phyloP scores from a whole-genome alignment of 2,329 filamentous ascomycete genomes.

The Trichoderma brevicompactum region DNA sequence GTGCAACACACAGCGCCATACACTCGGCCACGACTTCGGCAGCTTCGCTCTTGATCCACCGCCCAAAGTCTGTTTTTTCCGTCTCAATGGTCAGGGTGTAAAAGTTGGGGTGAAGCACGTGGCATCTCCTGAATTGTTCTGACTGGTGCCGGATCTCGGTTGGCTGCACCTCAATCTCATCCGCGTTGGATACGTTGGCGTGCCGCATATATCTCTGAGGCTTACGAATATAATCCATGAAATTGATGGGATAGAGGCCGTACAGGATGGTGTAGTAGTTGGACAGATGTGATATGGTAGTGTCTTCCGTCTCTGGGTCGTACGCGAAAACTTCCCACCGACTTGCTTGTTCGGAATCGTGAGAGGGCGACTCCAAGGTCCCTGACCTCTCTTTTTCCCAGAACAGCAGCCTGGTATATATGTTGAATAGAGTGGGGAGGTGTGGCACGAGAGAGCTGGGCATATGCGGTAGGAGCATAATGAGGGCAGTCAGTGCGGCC shows the following conservation, averaged over 20 bases:
- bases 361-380: conserved; percentile 44
- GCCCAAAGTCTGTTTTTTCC: conserved; percentile 74
- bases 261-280: conserved; percentile 84
- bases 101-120: conserved; percentile 83
- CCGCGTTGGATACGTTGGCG: conserved; percentile 69
- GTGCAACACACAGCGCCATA: conserved; percentile 63
- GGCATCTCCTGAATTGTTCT: conserved; percentile 72
- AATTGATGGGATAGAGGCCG: conserved; percentile 82
- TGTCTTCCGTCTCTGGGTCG: conserved; percentile 64
- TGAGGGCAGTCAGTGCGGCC: conserved; percentile 71
- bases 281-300: conserved; percentile 67
- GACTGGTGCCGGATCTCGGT: conserved; percentile 76
- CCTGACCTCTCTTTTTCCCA: conserved; percentile 66
- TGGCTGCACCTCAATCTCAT: conserved; percentile 78
- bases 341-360: conserved; percentile 44
- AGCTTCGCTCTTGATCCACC: conserved; percentile 80
- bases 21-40: conserved; percentile 81
- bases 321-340: conserved; percentile 69
- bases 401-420: conserved; percentile 79
- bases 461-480: conserved; percentile 84
- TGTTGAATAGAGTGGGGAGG: conserved; percentile 76
- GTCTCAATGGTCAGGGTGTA: conserved; percentile 79
- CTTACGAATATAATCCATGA: conserved; percentile 84
- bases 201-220: conserved; percentile 78
- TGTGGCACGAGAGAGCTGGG: conserved; percentile 71